phyloP scores from a whole-genome alignment of 2,329 filamentous ascomycete genomes.

The Pseudocercospora pini-densiflorae region DNA sequence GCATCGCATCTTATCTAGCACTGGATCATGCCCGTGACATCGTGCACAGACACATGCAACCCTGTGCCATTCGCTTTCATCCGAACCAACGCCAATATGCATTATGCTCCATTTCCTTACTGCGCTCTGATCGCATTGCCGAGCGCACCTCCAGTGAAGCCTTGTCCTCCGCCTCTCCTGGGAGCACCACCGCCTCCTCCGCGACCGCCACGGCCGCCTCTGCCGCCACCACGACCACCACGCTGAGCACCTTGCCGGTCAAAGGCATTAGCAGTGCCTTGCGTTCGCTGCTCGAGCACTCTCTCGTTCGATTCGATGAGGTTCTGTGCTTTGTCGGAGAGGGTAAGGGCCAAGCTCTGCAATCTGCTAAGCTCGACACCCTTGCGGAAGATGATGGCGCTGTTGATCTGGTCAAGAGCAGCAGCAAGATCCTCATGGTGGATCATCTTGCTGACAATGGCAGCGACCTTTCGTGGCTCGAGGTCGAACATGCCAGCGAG shows the following conservation, averaged over 20 bases:
- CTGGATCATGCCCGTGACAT: constrained; percentile 2
- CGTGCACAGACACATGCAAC: constrained; percentile 13
- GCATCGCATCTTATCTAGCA: constrained; percentile 6
- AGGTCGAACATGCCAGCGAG: constrained; percentile 96
- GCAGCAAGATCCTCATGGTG: constrained; percentile 97
- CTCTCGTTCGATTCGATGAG: constrained; percentile 98
- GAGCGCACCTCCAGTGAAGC: constrained; percentile 81
- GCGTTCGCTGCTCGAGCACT: constrained; percentile 94
- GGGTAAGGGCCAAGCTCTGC: constrained; percentile 89
- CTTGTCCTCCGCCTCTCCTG: constrained; percentile 76
- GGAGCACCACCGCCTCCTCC: constrained; percentile 60
- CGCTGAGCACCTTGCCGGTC: constrained; percentile 86
- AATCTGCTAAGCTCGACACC: constrained; percentile 96
- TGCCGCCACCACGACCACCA: constrained; percentile 67
- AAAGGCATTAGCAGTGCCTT: constrained; percentile 93
- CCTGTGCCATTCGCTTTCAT: constrained; percentile 11
- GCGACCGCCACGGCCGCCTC: constrained; percentile 62
- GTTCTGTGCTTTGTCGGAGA: constrained; percentile 93
- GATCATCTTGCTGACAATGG: constrained; percentile 98
- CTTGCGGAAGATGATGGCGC: constrained; percentile 98
- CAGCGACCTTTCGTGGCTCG: constrained; percentile 85
- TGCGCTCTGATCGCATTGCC: constrained; percentile 61
- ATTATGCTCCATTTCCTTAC: constrained; percentile 31
- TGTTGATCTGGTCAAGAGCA: constrained; percentile 95
- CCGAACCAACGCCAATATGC: constrained; percentile 20